phyloP scores from a whole-genome alignment of 2,329 filamentous ascomycete genomes.

The Mollisia scopiformis region DNA sequence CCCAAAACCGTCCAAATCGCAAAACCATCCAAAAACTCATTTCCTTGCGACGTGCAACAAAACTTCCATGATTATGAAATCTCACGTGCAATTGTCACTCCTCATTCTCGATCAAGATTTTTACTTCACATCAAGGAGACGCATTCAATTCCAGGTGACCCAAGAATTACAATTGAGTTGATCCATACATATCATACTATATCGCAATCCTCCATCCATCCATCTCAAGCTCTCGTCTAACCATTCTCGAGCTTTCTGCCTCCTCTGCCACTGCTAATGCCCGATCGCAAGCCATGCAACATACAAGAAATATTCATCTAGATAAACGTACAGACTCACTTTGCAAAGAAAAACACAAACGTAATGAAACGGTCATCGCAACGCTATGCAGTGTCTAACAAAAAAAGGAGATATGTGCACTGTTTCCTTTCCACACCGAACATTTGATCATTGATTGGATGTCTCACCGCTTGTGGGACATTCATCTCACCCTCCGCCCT shows the following conservation, averaged over 20 bases:
- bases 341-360: background rate
- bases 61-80: background rate
- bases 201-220: background rate
- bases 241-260: background rate
- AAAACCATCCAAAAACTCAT: background rate
- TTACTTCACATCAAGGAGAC: too few species aligned
- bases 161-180: background rate
- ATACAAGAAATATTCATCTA: background rate
- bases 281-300: too few species aligned
- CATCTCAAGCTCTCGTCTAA: background rate
- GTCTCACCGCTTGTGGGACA: background rate
- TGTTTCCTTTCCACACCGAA: background rate
- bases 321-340: too few species aligned
- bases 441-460: background rate
- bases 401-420: background rate
- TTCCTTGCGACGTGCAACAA: background rate
- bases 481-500: too few species aligned
- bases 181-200: background rate
- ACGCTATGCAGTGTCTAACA: slow-evolving; percentile 5
- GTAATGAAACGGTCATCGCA: background rate
- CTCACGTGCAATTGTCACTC: background rate
- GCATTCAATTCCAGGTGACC: too few species aligned
- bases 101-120: too few species aligned
- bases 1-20: background rate
- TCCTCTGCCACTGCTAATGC: background rate